phyloP scores from a whole-genome alignment of 2,329 filamentous ascomycete species.

The Hypomyces perniciosus region DNA sequence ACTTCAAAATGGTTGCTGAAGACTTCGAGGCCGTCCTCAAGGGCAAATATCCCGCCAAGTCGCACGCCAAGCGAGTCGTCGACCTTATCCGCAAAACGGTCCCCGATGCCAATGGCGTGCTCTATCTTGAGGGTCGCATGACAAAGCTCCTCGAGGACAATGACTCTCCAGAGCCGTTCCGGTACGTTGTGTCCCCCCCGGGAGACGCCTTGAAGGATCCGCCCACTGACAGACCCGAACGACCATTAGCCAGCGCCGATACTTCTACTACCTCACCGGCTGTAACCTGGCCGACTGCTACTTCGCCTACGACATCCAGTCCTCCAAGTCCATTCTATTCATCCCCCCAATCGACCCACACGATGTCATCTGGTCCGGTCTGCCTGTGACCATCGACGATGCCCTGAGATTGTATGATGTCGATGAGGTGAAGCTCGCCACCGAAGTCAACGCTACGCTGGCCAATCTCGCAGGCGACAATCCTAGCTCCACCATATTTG shows the following conservation, averaged over 20 bases:
- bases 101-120: constrained; percentile 58
- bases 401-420: constrained; percentile 74
- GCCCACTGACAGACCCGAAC: background rate
- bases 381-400: constrained; percentile 71
- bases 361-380: constrained; percentile 86
- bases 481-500: constrained; percentile 53
- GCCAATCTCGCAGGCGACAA: constrained; percentile 41
- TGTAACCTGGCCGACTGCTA: constrained; percentile 73
- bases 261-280: constrained; percentile 92
- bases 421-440: constrained; percentile 67
- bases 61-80: constrained; percentile 77
- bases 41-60: constrained; percentile 75
- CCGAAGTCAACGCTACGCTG: constrained; percentile 70
- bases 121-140: constrained; percentile 85
- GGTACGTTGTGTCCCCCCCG: constrained; percentile 42
- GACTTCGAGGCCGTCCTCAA: constrained; percentile 48
- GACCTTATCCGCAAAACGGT: constrained; percentile 65
- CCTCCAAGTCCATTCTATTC: constrained; percentile 73
- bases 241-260: constrained; percentile 67
- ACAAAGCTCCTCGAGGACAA: constrained; percentile 83
- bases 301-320: constrained; percentile 72
- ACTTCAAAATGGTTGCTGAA: constrained; percentile 29
- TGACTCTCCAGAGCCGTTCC: constrained; percentile 74
- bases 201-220: background rate
- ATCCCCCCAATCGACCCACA: constrained; percentile 87